phyloP scores from a whole-genome alignment of 345 rosid genomes.

The Laguncularia racemosa region DNA sequence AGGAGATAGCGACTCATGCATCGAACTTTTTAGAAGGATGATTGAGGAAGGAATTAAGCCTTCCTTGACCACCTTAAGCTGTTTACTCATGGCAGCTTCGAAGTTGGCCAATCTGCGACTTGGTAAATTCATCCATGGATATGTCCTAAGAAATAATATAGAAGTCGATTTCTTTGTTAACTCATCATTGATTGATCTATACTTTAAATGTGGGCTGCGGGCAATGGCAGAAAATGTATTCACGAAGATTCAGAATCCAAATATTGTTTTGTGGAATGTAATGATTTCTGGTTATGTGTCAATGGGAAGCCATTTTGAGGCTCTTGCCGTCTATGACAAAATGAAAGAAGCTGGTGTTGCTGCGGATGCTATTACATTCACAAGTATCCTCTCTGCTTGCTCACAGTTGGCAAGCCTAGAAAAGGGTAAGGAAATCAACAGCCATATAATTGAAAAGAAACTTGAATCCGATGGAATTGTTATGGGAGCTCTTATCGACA shows the following conservation, averaged over 20 bases:
- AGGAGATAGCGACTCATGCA: constrained; percentile 46
- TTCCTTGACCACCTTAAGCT: constrained; percentile 47
- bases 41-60: constrained; percentile 38
- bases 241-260: constrained; percentile 17
- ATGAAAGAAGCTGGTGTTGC: constrained; percentile 38
- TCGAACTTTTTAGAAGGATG: constrained; percentile 53
- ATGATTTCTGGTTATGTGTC: constrained; percentile 59
- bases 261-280: constrained; percentile 44
- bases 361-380: constrained; percentile 56
- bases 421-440: constrained; percentile 62
- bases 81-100: constrained; percentile 48
- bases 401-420: constrained; percentile 56
- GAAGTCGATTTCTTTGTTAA: constrained; percentile 28
- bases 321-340: constrained; percentile 32
- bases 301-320: constrained; percentile 40
- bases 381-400: constrained; percentile 56
- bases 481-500: constrained; percentile 72
- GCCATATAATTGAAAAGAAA: constrained; percentile 16
- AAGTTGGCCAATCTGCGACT: constrained; percentile 40
- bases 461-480: constrained; percentile 38
- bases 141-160: constrained; percentile 30
- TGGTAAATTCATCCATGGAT: constrained; percentile 54
- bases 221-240: constrained; percentile 45
- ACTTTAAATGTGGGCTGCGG: constrained; percentile 54
- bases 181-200: constrained; percentile 46